Percentiles rank a stretch among this genome's conserved stretches.
These are phyloP conservation scores for Penicillium rolfsii DNA, from an alignment of 2,329 filamentous ascomycete genomes.

Conservation along the genomic window DNA sequence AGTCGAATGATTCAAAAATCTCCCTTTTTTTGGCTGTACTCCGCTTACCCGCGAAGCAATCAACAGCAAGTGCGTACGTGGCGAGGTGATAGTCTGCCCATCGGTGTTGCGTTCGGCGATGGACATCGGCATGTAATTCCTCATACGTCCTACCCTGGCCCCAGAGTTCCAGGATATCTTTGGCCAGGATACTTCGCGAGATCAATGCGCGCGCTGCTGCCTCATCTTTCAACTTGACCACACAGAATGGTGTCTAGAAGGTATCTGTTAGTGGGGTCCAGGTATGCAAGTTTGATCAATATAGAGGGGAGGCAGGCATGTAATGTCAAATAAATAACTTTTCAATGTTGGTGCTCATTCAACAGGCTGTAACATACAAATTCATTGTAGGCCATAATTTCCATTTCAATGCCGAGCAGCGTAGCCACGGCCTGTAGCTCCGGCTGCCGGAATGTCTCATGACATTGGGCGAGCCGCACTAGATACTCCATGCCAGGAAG, in stretches of 20 bases:
- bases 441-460: constrained; percentile 86
- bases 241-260: constrained; percentile 80
- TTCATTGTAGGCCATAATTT: constrained; percentile 74
- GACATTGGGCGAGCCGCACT: constrained; percentile 83
- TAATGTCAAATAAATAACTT: not conserved
- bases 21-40: constrained; percentile 64
- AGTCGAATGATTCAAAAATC: constrained; percentile 81
- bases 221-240: constrained; percentile 69
- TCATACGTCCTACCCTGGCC: constrained; percentile 69
- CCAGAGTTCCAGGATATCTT: constrained; percentile 89
- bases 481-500: constrained; percentile 68
- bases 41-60: constrained; percentile 78
- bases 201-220: constrained; percentile 69
- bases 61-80: constrained; percentile 83
- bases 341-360: not conserved
- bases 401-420: constrained; percentile 67
- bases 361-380: constrained; percentile 60
- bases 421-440: constrained; percentile 81
- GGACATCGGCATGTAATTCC: constrained; percentile 69
- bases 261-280: constrained; percentile 7
- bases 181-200: constrained; percentile 75
- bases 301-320: not conserved
- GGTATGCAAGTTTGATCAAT: not conserved
- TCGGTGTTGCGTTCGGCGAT: constrained; percentile 59
- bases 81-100: constrained; percentile 68